Evolutionary conservation across 768 basidiomycete genomes (phyloP).

Genomic region (Phanerochaete sordida): DNA sequence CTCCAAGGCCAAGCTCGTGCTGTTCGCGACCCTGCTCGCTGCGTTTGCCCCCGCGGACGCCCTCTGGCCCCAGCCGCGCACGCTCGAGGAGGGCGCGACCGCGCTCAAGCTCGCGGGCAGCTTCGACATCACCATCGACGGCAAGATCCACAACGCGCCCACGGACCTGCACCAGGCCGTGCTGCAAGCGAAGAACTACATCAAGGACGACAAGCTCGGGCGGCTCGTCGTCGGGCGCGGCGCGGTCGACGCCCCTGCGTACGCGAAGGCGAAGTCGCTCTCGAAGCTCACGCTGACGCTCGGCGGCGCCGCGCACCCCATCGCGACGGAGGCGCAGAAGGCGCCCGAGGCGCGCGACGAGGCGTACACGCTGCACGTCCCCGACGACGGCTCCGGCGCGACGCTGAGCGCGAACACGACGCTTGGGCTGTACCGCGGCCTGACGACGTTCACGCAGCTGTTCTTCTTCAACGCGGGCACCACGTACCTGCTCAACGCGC

Average conservation of each 20-base stretch:
- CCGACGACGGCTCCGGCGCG: constrained; percentile 50
- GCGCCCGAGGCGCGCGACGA: constrained; percentile 53
- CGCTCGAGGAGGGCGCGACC: constrained; percentile 25
- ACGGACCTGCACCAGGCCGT: constrained; percentile 59
- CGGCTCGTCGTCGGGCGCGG: constrained; percentile 61
- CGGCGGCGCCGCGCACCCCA: constrained; percentile 31
- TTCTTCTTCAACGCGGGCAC: constrained; percentile 51
- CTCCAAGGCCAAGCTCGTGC: constrained; percentile 13
- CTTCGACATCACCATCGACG: constrained; percentile 47
- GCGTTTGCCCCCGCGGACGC: constrained; percentile 18
- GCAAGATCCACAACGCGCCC: constrained; percentile 38
- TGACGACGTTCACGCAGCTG: constrained; percentile 70
- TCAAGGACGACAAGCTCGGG: constrained; percentile 53
- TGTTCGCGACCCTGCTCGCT: constrained; percentile 20
- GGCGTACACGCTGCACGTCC: constrained; percentile 54
- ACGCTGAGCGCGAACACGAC: constrained; percentile 57
- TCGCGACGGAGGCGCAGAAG: constrained; percentile 50
- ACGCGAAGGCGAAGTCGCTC: constrained; percentile 40
- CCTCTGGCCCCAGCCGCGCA: constrained; percentile 36
- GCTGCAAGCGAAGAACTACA: constrained; percentile 37
- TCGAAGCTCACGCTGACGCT: constrained; percentile 43
- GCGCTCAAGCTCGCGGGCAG: constrained; percentile 37
- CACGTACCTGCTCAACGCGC: constrained; percentile 53
- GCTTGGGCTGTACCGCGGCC: constrained; percentile 64
- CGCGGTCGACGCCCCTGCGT: constrained; percentile 35